Evolutionary conservation across 192 early-diverging fungal genomes (phyloP), one percentile per base, ranked within the genome.

Genomic region (Coemansia biformis): DNA sequence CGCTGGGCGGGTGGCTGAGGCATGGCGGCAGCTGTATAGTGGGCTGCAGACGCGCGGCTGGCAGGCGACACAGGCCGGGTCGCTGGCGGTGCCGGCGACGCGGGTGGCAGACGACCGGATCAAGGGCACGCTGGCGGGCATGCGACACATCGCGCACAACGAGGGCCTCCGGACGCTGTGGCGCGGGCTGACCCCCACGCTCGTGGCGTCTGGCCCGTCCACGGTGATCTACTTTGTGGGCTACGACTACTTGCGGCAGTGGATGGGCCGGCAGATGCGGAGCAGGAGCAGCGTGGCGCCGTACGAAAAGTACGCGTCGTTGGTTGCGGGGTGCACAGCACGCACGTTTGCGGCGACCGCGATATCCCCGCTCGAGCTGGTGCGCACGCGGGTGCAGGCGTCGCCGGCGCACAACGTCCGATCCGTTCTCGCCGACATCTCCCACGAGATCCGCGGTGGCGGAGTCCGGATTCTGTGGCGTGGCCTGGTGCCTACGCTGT

Each of bases 191-290:
- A 76, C 81, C 18, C 90, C 95, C 2, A 88, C 92, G 6, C 62
- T 98, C 48, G 75, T 86, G 23, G 92, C 94, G 79, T 91, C 91
- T 5, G 78, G 89, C 1, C 95, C 95, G 0, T 82, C 90, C 1
- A 95, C 91, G 1, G 82, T 92, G 23, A 82, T 96, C 21, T 98
- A 98, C 61, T 98, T 92, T 75, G 82, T 91, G 3, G 95, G 92
- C 9, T 98, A 98, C 59, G 95, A 98, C 64, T 77, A 83, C 24
- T 54, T 94, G 19, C 78, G 88, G 37, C 85, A 87, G 50, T 48
- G 59, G 37, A 49, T 75, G 42, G 62, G 50, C 24, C 48, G 18
- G 51, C 36, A 39, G 21, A 49, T 57, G 38, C 38, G 37, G 43
- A 68, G 39, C 10, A 49, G 45, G 45, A 59, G 31, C 46, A 42